These are phyloP conservation scores for Verticillium zaregamsianum DNA, from an alignment of 2,329 filamentous ascomycete genomes.

Conservation along the genomic window DNA sequence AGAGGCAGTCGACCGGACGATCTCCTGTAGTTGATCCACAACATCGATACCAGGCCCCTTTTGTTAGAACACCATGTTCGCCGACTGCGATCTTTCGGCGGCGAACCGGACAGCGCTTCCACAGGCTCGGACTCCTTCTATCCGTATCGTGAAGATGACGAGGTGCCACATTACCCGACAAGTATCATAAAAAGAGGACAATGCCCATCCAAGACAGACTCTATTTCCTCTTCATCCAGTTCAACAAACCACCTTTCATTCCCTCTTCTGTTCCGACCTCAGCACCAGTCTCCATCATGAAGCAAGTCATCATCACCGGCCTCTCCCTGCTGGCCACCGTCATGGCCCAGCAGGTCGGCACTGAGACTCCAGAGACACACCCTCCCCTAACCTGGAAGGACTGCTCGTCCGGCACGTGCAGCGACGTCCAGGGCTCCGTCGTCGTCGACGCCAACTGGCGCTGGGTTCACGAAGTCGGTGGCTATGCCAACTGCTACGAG, in stretches of 20 bases:
- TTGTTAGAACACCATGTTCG: neutral
- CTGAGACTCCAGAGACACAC: constrained; percentile 33
- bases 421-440: constrained; percentile 37
- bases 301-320: constrained; percentile 8
- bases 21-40: neutral
- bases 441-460: constrained; percentile 52
- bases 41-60: neutral
- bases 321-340: constrained; percentile 25
- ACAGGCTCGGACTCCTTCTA: neutral
- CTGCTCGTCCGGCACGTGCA: constrained; percentile 36
- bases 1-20: neutral
- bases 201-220: neutral
- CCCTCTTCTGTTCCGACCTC: constrained; percentile 1
- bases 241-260: neutral
- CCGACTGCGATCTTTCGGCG: neutral
- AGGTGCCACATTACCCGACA: neutral
- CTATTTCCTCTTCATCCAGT: neutral
- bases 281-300: constrained; percentile 17
- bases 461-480: constrained; percentile 39
- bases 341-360: constrained; percentile 37
- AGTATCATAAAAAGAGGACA: neutral
- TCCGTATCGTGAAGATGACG: neutral
- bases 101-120: neutral
- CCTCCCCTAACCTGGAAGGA: constrained; percentile 39
- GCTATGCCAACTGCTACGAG: constrained; percentile 45